Base-by-base conservation (phyloP, 345 rosid genomes). In the Salix purpurea region DNA sequence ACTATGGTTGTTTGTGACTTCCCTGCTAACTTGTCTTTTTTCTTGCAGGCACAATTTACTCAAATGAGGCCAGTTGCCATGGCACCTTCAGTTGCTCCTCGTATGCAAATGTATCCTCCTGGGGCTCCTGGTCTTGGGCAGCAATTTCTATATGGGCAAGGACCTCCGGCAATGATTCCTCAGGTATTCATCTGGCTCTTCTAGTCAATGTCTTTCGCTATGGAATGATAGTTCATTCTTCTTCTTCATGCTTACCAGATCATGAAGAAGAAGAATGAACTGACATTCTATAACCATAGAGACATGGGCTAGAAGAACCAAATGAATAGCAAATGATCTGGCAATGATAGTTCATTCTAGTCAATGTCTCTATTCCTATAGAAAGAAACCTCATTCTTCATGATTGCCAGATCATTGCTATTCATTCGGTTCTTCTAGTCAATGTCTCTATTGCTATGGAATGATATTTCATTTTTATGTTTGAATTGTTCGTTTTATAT, bases 101-200 rank as follows among this genome's bases (percentile, higher is more conserved):
- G 83, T 1, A 67, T 81, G 80, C 80, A 80, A 28, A 61, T 76
- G 16, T 76, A 65, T 24, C 69, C 80, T 72, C 80, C 83, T 13
- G 80, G 77, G 68, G 79, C 73, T 39, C 70, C 83, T 6, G 80
- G 83, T 15, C 23, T 81, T 6, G 83, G 80, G 2, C 83, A 76
- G 37, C 80, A 81, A 21, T 62, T 76, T 48, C 56, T 76, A 2
- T 81, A 76, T 76, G 80, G 83, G 6, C 83, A 81, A 76, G 83
- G 64, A 1, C 77, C 83, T 18, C 77, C 83, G 30, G 74, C 77
- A 7, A 72, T 81, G 14, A 44, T 81, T 21, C 80, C 83, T 32
- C 83, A 76, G 80, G 83, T 80, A 24, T 42, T 42, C 46, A 42
- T 42, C 11, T 42, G 46, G 37, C 37, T 36, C 1, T 42, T 42